Conservation (phyloP, 2,329 filamentous ascomycete species). For the Arthrobotrys iridis region DNA sequence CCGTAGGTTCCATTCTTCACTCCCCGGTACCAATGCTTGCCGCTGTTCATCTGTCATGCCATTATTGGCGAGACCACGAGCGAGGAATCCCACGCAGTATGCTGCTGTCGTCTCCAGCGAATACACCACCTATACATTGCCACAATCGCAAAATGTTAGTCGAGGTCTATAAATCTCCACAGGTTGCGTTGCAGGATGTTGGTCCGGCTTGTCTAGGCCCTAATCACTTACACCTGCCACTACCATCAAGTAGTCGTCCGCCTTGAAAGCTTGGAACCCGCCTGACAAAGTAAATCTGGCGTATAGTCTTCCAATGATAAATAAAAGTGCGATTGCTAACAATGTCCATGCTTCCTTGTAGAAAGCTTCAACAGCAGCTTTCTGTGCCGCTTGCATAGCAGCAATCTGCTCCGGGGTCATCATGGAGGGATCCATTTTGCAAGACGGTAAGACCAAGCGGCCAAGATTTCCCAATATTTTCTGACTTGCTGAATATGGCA, state of each 20-base stretch:
- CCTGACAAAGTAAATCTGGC: constrained; percentile 66
- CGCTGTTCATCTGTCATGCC: constrained; percentile 68
- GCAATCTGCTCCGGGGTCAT: constrained; percentile 53
- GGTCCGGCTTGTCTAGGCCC: neutral
- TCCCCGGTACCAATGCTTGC: constrained; percentile 62
- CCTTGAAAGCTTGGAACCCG: constrained; percentile 64
- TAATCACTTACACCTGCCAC: constrained; percentile 65
- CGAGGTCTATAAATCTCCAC: neutral
- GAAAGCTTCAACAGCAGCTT: constrained; percentile 59
- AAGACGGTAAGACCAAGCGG: constrained; percentile 8
- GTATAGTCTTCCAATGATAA: constrained; percentile 67
- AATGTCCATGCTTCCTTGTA: constrained; percentile 66
- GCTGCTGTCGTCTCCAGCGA: constrained; percentile 65
- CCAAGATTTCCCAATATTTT: neutral
- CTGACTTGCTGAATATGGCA: constrained; percentile 8
- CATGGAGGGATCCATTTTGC: constrained; percentile 33
- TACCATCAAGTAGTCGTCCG: constrained; percentile 71
- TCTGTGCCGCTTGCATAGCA: constrained; percentile 44
- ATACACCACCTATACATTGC: constrained; percentile 64
- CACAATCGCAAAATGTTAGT: constrained; percentile 4
- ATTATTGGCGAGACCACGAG: constrained; percentile 68
- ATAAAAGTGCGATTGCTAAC: constrained; percentile 65
- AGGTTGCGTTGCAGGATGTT: neutral
- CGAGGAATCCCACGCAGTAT: constrained; percentile 66
- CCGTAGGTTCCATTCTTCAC: constrained; percentile 65